Evolutionary conservation across 1,139 yeast genomes (phyloP).

Genomic region (Candida pseudoviswanathii): DNA sequence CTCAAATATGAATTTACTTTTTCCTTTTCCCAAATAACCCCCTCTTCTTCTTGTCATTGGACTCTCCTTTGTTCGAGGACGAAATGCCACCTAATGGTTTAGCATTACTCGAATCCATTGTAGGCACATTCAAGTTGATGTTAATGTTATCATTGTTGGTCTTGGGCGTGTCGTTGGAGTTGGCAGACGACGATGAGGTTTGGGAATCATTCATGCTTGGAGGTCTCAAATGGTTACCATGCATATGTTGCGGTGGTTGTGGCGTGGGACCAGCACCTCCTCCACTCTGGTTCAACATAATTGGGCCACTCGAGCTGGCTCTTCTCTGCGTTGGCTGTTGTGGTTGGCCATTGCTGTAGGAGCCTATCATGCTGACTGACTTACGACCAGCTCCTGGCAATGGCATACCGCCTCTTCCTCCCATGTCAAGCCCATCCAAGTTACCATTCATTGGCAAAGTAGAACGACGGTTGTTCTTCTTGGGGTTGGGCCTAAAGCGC

Average conservation of each 20-base stretch:
- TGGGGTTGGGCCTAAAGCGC: slow-evolving; percentile 29
- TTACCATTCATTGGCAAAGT: slow-evolving; percentile 38
- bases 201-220: slow-evolving; percentile 31
- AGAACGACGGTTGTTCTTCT: slow-evolving; percentile 39
- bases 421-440: slow-evolving; percentile 44
- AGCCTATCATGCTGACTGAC: slow-evolving; percentile 15
- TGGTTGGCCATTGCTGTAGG: slow-evolving; percentile 1
- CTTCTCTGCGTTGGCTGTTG: slow-evolving; percentile 8
- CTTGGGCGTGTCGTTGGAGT: slow-evolving; percentile 32
- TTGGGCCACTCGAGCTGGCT: slow-evolving; percentile 1
- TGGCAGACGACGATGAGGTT: slow-evolving; percentile 30
- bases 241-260: slow-evolving; percentile 14
- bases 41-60: slow-evolving; percentile 26
- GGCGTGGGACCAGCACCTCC: slow-evolving; percentile 14
- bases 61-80: slow-evolving; percentile 19
- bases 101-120: slow-evolving; percentile 20
- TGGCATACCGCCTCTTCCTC: slow-evolving; percentile 57
- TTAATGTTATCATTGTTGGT: slow-evolving; percentile 24
- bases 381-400: slow-evolving; percentile 28
- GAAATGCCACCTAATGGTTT: slow-evolving; percentile 42
- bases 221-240: slow-evolving; percentile 21
- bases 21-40: slow-evolving; percentile 32
- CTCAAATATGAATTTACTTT: not conserved
- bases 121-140: slow-evolving; percentile 13
- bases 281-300: slow-evolving; percentile 2